Evolutionary conservation across 495 filamentous ascomycete genomes (phyloP).

Genomic region (Podospora fimiseda): DNA sequence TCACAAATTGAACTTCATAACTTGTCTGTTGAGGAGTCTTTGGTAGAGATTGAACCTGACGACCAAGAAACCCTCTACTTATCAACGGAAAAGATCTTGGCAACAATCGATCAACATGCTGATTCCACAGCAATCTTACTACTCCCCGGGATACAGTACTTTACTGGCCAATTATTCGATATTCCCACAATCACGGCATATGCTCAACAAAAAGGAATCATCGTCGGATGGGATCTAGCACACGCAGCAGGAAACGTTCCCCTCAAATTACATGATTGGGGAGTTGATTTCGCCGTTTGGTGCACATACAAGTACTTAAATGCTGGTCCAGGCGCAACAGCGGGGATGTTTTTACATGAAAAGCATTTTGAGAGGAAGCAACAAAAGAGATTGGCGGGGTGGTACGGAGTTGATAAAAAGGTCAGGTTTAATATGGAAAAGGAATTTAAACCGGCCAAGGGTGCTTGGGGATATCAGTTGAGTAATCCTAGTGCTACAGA

Average conservation of each 20-base stretch:
- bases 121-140: constrained; percentile 69
- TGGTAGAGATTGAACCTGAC: constrained; percentile 60
- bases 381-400: constrained; percentile 55
- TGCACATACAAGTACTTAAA: constrained; percentile 97
- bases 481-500: constrained; percentile 60
- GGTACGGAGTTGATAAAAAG: constrained; percentile 75
- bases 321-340: constrained; percentile 77
- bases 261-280: constrained; percentile 77
- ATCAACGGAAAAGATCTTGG: constrained; percentile 63
- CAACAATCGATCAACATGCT: constrained; percentile 73
- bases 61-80: constrained; percentile 43
- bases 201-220: constrained; percentile 66
- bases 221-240: constrained; percentile 88
- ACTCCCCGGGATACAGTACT: constrained; percentile 87
- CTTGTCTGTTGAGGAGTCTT: constrained; percentile 55
- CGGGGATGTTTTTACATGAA: constrained; percentile 77
- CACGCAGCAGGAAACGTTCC: constrained; percentile 88
- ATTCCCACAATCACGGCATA: constrained; percentile 72
- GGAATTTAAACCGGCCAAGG: constrained; percentile 60
- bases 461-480: constrained; percentile 59
- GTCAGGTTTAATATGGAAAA: constrained; percentile 73
- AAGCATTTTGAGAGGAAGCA: constrained; percentile 40
- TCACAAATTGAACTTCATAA: constrained; percentile 74
- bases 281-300: constrained; percentile 93
- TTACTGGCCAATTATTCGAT: constrained; percentile 84